Base-by-base conservation (phyloP, 192 early-diverging fungal species). In the Chytriomyces confervae region DNA sequence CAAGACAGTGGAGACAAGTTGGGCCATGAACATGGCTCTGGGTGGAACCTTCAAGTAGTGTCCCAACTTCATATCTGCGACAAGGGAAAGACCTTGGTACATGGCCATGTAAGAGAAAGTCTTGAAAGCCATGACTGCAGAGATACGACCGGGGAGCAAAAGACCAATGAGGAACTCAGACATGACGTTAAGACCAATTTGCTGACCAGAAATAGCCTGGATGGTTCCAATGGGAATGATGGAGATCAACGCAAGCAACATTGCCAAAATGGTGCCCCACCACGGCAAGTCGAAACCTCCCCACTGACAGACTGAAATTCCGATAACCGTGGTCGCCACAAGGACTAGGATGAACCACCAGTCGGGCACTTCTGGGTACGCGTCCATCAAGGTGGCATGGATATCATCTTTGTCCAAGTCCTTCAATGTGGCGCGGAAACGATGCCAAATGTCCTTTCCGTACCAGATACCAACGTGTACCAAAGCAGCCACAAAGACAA, bases 51-150 rank as follows among this genome's bases (percentile, higher is more conserved):
- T 91, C 78, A 91, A 86, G 83, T 93, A 94, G 66, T 93, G 91
- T 46, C 90, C 93, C 10, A 94, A 82, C 77, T 95, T 95, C n/a
- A 95, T 81, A 81, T 94, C 93, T 44, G 67, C 36, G 6, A 91
- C 77, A 43, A 96, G 90, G 27, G 86, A 85, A 45, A 96, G 78
- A 50, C 89, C 91, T 84, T 98, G 95, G 24, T 85, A 79, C 83
- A 94, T 85, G 5, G 90, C 87, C 72, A 93, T 95, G 81, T 92
- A 92, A 60, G 92, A 93, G 71, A 93, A 89, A 10, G 93, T 91
- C 84, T 97, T 97, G 88, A 95, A 97, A 5, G 92, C 89, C 57
- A 95, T 91, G 63, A 94, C 93, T 77, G 90, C 91, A 43, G 95
- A 91, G 18, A 93, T 89, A 67, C 94, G 82, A 24, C 94, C 94